A percentile compares a stretch with the other conserved stretches of the same genome.
phyloP scores from a whole-genome alignment of 306 rosid species.

The Senna siamea region DNA sequence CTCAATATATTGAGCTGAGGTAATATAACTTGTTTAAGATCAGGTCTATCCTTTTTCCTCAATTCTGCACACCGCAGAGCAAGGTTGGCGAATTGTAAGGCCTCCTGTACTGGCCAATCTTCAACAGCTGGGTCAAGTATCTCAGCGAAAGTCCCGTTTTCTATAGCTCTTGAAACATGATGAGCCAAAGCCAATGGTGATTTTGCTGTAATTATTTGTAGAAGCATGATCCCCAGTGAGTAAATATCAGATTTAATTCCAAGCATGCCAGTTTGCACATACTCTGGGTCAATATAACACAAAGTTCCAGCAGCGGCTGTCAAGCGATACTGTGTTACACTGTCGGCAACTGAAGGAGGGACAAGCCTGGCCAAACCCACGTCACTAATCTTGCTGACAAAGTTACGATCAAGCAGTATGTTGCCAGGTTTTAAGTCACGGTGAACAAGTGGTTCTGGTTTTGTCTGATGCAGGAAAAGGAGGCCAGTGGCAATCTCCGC shows the following conservation, averaged over 20 bases:
- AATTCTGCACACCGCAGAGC: constrained; percentile 84
- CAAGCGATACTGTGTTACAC: constrained; percentile 84
- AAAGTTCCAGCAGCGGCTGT: constrained; percentile 94
- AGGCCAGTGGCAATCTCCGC: constrained; percentile 93
- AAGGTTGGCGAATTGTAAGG: constrained; percentile 66
- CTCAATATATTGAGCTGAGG: constrained; percentile 77
- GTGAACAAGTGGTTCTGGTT: constrained; percentile 92
- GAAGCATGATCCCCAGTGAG: constrained; percentile 89
- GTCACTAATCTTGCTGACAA: constrained; percentile 92
- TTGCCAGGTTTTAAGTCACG: constrained; percentile 90
- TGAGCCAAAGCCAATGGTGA: constrained; percentile 95
- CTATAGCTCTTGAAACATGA: constrained; percentile 65
- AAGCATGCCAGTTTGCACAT: constrained; percentile 90
- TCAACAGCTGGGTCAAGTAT: constrained; percentile 72
- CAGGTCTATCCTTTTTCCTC: constrained; percentile 89
- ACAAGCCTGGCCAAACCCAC: constrained; percentile 98
- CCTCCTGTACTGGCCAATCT: constrained; percentile 84
- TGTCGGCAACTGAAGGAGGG: constrained; percentile 77
- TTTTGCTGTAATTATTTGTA: constrained; percentile 75
- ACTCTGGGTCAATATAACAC: constrained; percentile 95
- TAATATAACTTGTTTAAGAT: constrained; percentile 75
- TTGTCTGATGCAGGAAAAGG: constrained; percentile 81
- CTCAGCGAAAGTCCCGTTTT: constrained; percentile 64
- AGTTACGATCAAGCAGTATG: constrained; percentile 83
- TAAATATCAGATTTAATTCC: constrained; percentile 88